phyloP scores from a whole-genome alignment of 352 stramenopile genomes.

The Phytopythium aichiense region DNA sequence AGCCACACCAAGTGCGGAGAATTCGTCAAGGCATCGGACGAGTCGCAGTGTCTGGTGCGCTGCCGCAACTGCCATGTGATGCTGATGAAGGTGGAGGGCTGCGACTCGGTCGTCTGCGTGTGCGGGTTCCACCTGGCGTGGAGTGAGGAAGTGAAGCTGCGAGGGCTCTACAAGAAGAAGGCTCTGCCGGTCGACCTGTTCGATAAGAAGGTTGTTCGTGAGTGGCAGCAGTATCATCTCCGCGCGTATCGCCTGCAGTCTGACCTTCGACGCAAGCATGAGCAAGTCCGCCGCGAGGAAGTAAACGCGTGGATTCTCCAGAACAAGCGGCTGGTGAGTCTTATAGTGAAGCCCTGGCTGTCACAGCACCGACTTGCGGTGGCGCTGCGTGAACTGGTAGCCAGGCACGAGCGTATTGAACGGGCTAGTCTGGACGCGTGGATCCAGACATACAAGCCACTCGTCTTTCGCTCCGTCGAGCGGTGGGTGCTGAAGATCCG shows the following conservation, averaged over 20 bases:
- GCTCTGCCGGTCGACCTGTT: conserved; percentile 34
- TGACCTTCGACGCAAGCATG: not conserved
- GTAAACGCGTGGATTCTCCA: no score
- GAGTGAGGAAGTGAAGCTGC: conserved; percentile 15
- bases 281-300: not conserved
- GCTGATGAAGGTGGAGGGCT: conserved; percentile 48
- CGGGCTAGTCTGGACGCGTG: not conserved
- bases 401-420: no score
- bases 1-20: conserved; percentile 17
- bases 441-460: conserved; percentile 4
- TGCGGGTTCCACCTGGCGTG: conserved; percentile 43
- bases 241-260: no score
- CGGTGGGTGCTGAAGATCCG: conserved; percentile 12
- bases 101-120: conserved; percentile 36
- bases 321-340: no score
- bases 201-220: conserved; percentile 7
- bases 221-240: no score
- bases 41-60: conserved; percentile 27
- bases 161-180: conserved; percentile 9
- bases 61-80: conserved; percentile 40
- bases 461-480: conserved; percentile 7
- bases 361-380: no score
- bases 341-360: no score
- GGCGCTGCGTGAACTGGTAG: no score
- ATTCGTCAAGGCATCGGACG: conserved; percentile 16